Evolutionary conservation across 805 yeast genomes (phyloP).

Genomic region (Myxozyma udenii): DNA sequence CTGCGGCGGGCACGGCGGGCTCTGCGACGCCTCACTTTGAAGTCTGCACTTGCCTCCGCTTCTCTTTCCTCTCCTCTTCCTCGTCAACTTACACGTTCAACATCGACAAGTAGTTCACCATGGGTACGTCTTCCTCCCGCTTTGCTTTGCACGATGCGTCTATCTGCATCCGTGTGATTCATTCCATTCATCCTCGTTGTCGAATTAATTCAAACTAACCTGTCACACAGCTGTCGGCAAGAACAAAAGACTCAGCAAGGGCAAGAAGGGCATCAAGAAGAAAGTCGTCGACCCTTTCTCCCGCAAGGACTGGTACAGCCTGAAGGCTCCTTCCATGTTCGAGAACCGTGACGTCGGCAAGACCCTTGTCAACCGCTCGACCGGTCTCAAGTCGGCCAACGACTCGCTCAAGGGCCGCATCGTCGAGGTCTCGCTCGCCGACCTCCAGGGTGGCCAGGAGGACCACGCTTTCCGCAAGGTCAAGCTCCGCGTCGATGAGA

Average conservation of each 20-base stretch:
- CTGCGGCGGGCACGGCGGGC: not conserved
- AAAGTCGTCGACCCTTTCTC: constrained; percentile 99
- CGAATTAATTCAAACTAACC: not conserved
- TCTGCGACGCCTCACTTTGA: not conserved
- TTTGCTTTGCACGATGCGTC: too few species aligned
- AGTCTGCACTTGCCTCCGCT: too few species aligned
- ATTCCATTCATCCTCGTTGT: too few species aligned
- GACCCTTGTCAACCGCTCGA: constrained; percentile 96
- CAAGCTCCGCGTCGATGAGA: constrained; percentile 97
- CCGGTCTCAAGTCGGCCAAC: constrained; percentile 95
- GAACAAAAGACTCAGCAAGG: constrained; percentile 79
- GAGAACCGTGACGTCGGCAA: constrained; percentile 99
- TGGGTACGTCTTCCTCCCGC: constrained; percentile 27
- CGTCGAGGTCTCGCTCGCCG: constrained; percentile 93
- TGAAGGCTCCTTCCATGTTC: constrained; percentile 87
- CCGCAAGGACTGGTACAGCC: constrained; percentile 83
- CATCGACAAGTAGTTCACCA: constrained; percentile 22
- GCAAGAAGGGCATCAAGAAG: constrained; percentile 98
- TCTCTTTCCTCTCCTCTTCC: constrained; percentile 4
- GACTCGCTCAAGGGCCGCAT: constrained; percentile 98
- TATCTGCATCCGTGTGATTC: too few species aligned
- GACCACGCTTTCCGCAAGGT: constrained; percentile 98
- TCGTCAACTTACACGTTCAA: constrained; percentile 3
- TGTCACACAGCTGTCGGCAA: constrained; percentile 72
- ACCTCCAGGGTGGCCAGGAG: constrained; percentile 91